Base-by-base conservation (phyloP, 139 green algal species). In the Pleodorina starrii region DNA sequence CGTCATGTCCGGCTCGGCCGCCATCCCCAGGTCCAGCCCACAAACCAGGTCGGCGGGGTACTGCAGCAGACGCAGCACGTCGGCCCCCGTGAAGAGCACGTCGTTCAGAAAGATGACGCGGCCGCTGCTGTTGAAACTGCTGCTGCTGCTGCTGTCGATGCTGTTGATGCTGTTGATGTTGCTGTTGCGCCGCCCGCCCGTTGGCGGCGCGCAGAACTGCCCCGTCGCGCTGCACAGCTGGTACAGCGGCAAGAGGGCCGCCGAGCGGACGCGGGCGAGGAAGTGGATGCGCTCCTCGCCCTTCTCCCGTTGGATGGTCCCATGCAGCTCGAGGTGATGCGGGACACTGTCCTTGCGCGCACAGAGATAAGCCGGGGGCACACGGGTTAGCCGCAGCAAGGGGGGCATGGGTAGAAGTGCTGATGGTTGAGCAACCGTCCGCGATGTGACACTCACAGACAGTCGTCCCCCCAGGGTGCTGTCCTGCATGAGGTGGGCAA, bases 101-200 rank as follows among this genome's bases (percentile, higher is more conserved):
- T 96, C 94, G 69, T 96, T 96, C 5, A 93, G 77, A 86, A 96
- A 96, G 10, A 94, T 78, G 25, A 93, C 81, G 32, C 54, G 68
- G 14, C 57, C 79, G 54, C 78, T 74, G 51, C 0, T 6, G 51
- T 36, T 66, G 29, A 21, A 32, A 5, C 9, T 12, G 5, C 29
- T 2, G 38, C 25, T 66, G 54, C 54, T 66, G 7, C n/a, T n/a
- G 32, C 54, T 46, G 14, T 38, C 79, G 54, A 50, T 74, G 51
- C 0, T 6, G 51, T 36, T 66, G 29, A 21, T 66, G 3, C 9
- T 12, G 5, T 66, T 2, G 38, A 2, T 66, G 54, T 25, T 66
- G 7, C 12, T 57, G 48, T 57, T 42, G n/a, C 35, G 63, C n/a
- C 63, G 63, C n/a, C 63, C 21, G 57, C n/a, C n/a, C n/a, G n/a